Evolutionary conservation across 2,329 filamentous ascomycete genomes (phyloP), one percentile per base, ranked within the genome.

Genomic region (Fusarium sp.): DNA sequence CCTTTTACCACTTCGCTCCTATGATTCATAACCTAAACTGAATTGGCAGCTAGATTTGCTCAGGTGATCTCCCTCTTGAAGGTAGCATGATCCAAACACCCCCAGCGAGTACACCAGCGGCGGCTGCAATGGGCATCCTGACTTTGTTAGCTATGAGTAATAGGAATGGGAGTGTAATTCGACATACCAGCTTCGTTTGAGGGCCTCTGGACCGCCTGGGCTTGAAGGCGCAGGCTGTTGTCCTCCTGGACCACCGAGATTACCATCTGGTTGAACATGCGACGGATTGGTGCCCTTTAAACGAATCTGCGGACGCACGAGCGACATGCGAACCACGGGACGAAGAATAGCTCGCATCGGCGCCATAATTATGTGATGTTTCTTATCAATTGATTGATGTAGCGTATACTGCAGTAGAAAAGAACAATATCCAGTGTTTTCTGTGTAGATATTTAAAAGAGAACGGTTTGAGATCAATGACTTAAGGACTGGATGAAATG

Each of bases 171-270:
- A 17, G n/a, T 1, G 24, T 14, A 7, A 14, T 2, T 3, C 2
- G 4, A 17, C 13, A 20, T 67, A 80, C 78, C 77, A 79, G 49
- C 79, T 79, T 6, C 74, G 71, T 43, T 72, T 71, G 10, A 77
- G 7, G 3, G 64, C 68, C 4, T 79, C 78, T 6, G 73, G 66
- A 5, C 74, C 76, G 9, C 73, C 75, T 0, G 77, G 73, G 13
- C 61, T 68, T 32, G 53, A 13, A 2, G 78, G 75, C 1, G 67
- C 62, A 4, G 72, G 68, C 56, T 75, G 58, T n/a, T 79, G 78
- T 33, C 77, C 78, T n/a, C 72, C 75, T 2, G 77, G 77, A 3
- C 78, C 77, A 19, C 78, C 77, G 15, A 79, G 67, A 46, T 64
- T 54, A 13, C 49, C 56, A 17, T 69, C 62, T 17, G 54, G 10